Percentiles rank a stretch among this genome's conserved stretches.
phyloP scores from a whole-genome alignment of 495 filamentous ascomycete genomes.

The Delitschia confertaspora region DNA sequence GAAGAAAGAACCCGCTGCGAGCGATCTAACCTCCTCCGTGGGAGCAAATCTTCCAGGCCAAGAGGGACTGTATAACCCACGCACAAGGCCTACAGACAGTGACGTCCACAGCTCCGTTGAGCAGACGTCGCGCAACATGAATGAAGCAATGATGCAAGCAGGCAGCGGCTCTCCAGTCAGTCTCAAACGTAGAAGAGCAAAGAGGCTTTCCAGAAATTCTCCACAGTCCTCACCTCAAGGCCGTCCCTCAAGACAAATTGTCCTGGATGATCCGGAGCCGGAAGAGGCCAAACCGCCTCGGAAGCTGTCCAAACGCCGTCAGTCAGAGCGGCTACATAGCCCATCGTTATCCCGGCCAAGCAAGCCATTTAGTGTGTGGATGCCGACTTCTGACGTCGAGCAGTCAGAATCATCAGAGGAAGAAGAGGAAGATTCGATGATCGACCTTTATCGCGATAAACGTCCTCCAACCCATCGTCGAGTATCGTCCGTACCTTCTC shows the following conservation, averaged over 20 bases:
- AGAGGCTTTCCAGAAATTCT: conserved; percentile 33
- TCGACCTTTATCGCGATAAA: background rate
- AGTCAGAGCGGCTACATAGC: conserved; percentile 9
- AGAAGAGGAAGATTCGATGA: conserved; percentile 14
- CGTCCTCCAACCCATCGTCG: conserved; percentile 35
- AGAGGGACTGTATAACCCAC: too few relatives aligned
- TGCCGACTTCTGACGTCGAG: conserved; percentile 31
- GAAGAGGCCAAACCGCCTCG: conserved; percentile 10
- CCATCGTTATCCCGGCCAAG: conserved; percentile 21
- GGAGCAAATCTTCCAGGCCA: conserved; percentile 12
- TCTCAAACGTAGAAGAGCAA: conserved; percentile 49
- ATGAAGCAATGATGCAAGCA: conserved; percentile 30
- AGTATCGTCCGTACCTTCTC: conserved; percentile 51
- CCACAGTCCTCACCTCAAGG: conserved; percentile 8
- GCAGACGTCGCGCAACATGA: conserved; percentile 25
- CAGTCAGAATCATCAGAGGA: conserved; percentile 27
- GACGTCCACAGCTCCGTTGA: conserved; percentile 5
- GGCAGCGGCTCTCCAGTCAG: conserved; percentile 31
- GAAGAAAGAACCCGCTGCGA: background rate
- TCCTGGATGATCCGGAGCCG: conserved; percentile 15
- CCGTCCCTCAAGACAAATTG: conserved; percentile 18
- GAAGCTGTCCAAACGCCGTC: conserved; percentile 18
- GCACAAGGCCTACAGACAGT: background rate
- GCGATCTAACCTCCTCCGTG: conserved; percentile 18
- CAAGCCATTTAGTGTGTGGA: conserved; percentile 36